Percentiles rank a stretch among this genome's conserved stretches.
These are phyloP conservation scores for Podaxis sp. DNA, from an alignment of 768 basidiomycete genomes.

Conservation along the genomic window DNA sequence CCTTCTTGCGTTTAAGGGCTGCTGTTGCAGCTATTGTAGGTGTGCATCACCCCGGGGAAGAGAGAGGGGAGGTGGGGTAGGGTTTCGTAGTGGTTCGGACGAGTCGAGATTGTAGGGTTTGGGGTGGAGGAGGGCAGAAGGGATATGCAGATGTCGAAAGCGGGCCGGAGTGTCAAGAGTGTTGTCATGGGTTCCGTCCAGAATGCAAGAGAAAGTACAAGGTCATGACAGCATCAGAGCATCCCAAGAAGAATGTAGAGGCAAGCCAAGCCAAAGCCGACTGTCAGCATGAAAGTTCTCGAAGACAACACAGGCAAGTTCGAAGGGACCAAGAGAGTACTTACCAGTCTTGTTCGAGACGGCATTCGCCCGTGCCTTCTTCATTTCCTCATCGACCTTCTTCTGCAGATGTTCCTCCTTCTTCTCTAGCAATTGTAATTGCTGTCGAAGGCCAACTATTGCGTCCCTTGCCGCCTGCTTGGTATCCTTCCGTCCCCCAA, in stretches of 20 bases:
- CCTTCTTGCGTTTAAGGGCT: conserved; percentile 92
- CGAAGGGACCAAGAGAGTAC: conserved; percentile 25
- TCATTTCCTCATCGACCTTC: conserved; percentile 92
- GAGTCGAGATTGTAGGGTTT: not conserved
- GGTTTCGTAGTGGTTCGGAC: not conserved
- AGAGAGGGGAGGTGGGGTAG: not conserved
- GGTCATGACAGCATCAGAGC: not conserved
- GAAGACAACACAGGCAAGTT: not conserved
- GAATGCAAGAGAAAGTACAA: not conserved
- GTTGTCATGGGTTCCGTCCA: not conserved
- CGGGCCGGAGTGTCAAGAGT: not conserved
- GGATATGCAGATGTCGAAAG: not conserved
- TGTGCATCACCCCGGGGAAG: not conserved
- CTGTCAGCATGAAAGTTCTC: not conserved
- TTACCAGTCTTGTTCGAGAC: conserved; percentile 89
- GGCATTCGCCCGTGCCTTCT: conserved; percentile 90
- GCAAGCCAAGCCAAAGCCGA: not conserved
- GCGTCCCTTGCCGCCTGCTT: conserved; percentile 87
- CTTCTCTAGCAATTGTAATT: conserved; percentile 97
- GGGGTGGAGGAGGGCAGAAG: not conserved
- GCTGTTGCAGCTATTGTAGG: conserved; percentile 67
- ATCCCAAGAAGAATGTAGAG: not conserved
- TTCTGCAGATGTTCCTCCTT: conserved; percentile 96
- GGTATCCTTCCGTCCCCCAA: conserved; percentile 77
- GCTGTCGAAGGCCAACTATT: conserved; percentile 89